Conservation (phyloP, 2,329 filamentous ascomycete genomes). For the Sporothrix sp. region DNA sequence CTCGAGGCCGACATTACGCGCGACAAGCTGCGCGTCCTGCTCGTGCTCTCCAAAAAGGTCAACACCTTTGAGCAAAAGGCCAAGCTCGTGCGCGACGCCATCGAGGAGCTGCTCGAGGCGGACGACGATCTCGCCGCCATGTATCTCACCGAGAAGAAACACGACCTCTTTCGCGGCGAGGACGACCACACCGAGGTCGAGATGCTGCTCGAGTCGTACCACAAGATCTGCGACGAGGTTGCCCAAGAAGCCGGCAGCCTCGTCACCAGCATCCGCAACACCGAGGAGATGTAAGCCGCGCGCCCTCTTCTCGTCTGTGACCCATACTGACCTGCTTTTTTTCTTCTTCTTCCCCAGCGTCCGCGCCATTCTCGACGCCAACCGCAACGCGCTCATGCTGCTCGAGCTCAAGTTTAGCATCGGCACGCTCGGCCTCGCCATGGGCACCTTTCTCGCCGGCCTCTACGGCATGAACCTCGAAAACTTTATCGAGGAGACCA, state of each 20-base stretch:
- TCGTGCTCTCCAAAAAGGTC: slow-evolving; percentile 90
- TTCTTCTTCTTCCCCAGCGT: no score
- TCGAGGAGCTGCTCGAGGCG: slow-evolving; percentile 89
- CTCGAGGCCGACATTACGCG: slow-evolving; percentile 95
- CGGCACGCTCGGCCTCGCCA: slow-evolving; percentile 84
- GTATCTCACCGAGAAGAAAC: slow-evolving; percentile 86
- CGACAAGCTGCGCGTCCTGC: slow-evolving; percentile 79
- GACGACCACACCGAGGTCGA: slow-evolving; percentile 95
- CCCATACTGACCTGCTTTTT: no score
- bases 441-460: slow-evolving; percentile 91
- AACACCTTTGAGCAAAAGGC: slow-evolving; percentile 98
- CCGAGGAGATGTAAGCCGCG: slow-evolving; percentile 82
- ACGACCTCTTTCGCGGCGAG: slow-evolving; percentile 61
- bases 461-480: slow-evolving; percentile 99
- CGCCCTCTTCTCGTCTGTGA: background rate
- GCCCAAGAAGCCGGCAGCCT: slow-evolving; percentile 90
- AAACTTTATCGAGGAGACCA: slow-evolving; percentile 93
- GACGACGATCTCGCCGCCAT: slow-evolving; percentile 91
- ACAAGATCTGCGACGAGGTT: slow-evolving; percentile 96
- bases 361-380: slow-evolving; percentile 93
- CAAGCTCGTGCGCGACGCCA: slow-evolving; percentile 83
- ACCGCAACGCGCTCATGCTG: slow-evolving; percentile 96
- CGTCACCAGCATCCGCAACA: slow-evolving; percentile 91
- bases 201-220: slow-evolving; percentile 92
- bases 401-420: slow-evolving; percentile 95